Conservation (phyloP, 768 basidiomycete genomes). For the Paxillus ammoniavirescens region DNA sequence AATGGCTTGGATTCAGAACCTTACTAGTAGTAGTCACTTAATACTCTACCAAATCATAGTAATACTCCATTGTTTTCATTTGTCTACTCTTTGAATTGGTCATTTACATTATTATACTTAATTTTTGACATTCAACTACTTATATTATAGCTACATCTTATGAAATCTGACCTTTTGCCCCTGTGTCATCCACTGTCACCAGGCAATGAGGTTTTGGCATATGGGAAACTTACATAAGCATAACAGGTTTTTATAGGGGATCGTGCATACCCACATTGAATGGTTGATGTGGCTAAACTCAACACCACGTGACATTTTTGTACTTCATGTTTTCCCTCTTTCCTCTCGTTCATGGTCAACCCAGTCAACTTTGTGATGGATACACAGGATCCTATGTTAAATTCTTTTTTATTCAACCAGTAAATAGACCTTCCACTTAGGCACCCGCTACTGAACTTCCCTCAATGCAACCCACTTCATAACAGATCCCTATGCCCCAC, state of each 20-base stretch:
- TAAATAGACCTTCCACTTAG: no score
- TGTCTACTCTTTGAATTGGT: background rate
- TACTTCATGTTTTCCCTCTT: no score
- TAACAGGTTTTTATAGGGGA: background rate
- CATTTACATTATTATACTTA: background rate
- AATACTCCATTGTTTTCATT: background rate
- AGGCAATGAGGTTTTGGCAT: background rate
- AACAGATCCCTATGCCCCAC: no score
- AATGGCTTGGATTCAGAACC: background rate
- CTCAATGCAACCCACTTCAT: no score
- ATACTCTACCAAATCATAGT: no score
- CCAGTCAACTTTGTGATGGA: no score
- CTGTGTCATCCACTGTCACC: background rate
- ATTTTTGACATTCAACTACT: background rate
- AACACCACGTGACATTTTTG: no score
- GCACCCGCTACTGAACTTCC: no score
- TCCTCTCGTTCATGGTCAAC: no score
- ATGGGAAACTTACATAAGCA: background rate
- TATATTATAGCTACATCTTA: background rate
- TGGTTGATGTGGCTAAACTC: no score
- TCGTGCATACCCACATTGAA: background rate
- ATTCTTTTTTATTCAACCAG: no score
- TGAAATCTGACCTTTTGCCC: background rate
- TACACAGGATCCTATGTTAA: no score
- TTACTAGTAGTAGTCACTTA: background rate